Evolutionary conservation across 352 stramenopile species (phyloP).

Genomic region (Blastocystis sp.): DNA sequence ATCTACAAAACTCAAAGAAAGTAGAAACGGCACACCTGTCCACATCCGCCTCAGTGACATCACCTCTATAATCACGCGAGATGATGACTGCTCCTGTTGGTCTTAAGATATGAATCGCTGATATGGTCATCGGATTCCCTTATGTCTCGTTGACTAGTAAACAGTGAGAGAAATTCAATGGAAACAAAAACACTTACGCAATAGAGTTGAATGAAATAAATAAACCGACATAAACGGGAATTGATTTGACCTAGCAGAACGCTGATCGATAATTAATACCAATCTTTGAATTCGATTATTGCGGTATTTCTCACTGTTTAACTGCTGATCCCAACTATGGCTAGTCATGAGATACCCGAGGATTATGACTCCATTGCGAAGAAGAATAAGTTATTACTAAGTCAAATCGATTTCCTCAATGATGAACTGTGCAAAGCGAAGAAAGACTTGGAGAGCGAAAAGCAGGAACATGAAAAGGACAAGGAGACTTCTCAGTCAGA

Average conservation of each 20-base stretch:
- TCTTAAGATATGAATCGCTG: slow-evolving; percentile 96
- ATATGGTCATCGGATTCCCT: slow-evolving; percentile 65
- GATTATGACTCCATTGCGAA: neutral
- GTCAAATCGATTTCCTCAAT: slow-evolving; percentile 25
- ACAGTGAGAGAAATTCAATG: neutral
- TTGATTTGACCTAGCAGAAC: neutral
- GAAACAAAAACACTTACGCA: neutral
- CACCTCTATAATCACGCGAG: slow-evolving; percentile 93
- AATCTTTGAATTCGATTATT: neutral
- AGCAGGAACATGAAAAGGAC: slow-evolving; percentile 37
- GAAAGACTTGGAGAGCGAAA: slow-evolving; percentile 19
- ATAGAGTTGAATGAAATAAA: neutral
- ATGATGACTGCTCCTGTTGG: slow-evolving; percentile 98
- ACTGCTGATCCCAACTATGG: neutral
- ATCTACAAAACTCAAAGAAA: neutral
- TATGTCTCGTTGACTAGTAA: neutral
- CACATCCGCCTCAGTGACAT: slow-evolving; percentile 87
- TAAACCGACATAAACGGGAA: neutral
- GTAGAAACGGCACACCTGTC: slow-evolving; percentile 73
- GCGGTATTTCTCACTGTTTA: neutral
- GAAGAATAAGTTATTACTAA: slow-evolving; percentile 53
- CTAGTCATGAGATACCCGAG: neutral
- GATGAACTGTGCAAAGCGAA: slow-evolving; percentile 40
- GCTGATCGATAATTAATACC: neutral
- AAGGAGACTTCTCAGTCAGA: slow-evolving; percentile 6